Conservation (phyloP, 1,284 basidiomycete genomes). For the Amylostereum areolatum region DNA sequence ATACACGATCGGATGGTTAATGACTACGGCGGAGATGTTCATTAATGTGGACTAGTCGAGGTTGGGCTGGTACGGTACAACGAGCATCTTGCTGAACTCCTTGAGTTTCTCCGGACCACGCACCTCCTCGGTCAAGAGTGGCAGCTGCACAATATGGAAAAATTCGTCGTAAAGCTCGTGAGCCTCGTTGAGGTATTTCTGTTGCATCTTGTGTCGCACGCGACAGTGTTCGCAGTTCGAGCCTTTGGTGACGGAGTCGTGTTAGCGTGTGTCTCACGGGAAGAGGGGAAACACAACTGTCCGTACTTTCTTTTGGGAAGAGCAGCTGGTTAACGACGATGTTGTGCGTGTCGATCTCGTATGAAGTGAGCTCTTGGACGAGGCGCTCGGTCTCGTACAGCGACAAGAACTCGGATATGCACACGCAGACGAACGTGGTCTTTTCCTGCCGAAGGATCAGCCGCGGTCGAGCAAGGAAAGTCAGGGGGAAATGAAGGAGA, state of each 20-base stretch:
- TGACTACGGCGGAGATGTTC: no score
- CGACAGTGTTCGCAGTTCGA: slow-evolving; percentile 94
- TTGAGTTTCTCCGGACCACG: slow-evolving; percentile 90
- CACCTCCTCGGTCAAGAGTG: slow-evolving; percentile 94
- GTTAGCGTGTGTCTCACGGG: no score
- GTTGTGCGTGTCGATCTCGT: slow-evolving; percentile 98
- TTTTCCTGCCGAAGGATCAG: slow-evolving; percentile 63
- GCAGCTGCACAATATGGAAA: slow-evolving; percentile 92
- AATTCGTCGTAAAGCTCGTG: slow-evolving; percentile 96
- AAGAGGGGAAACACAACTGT: no score
- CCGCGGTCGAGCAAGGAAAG: neutral
- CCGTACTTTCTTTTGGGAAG: slow-evolving; percentile 84
- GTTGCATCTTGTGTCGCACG: slow-evolving; percentile 96
- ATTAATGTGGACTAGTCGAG: neutral
- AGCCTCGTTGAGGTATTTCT: slow-evolving; percentile 91
- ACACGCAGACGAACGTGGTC: slow-evolving; percentile 97
- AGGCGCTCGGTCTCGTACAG: slow-evolving; percentile 98
- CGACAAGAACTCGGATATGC: slow-evolving; percentile 97
- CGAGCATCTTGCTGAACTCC: slow-evolving; percentile 84
- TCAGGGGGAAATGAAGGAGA: slow-evolving; percentile 12
- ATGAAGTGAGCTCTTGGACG: slow-evolving; percentile 92
- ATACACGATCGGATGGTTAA: no score
- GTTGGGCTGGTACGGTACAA: slow-evolving; percentile 49
- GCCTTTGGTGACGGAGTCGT: slow-evolving; percentile 33
- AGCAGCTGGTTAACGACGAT: slow-evolving; percentile 98